A percentile compares a stretch with the other conserved stretches of the same genome.
phyloP scores from a whole-genome alignment of 179 eudicot genomes.

The Amaranthus tricolor region DNA sequence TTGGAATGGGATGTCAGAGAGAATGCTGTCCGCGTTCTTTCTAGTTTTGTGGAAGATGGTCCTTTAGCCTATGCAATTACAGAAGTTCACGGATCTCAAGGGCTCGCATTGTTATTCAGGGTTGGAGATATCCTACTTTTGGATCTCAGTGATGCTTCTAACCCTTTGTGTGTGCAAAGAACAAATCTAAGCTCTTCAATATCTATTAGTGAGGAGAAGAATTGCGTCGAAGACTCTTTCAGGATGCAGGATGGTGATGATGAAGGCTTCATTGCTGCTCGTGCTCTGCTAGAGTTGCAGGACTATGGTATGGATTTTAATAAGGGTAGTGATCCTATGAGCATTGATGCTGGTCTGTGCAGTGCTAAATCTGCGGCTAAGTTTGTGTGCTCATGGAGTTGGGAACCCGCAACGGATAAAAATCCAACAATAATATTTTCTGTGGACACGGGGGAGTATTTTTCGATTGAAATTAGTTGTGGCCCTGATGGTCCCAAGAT shows the following conservation, averaged over 20 bases:
- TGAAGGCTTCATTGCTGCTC: conserved; percentile 94
- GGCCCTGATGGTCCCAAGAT: conserved; percentile 56
- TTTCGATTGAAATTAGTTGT: conserved; percentile 54
- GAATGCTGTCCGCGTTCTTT: conserved; percentile 54
- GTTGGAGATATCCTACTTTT: conserved; percentile 76
- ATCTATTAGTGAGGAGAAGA: conserved; percentile 52
- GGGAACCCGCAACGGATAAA: conserved; percentile 62
- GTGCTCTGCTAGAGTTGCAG: conserved; percentile 83
- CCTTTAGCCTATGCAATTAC: conserved; percentile 68
- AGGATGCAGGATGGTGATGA: conserved; percentile 78
- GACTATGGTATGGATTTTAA: conserved; percentile 49
- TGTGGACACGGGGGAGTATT: conserved; percentile 77
- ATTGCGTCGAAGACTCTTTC: conserved; percentile 50
- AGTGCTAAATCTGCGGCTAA: conserved; percentile 43
- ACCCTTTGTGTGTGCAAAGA: conserved; percentile 69
- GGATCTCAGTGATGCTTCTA: conserved; percentile 79
- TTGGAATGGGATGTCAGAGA: conserved; percentile 72
- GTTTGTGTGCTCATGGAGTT: conserved; percentile 83
- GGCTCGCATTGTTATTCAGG: conserved; percentile 79
- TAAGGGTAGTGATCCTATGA: conserved; percentile 92
- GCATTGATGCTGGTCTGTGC: conserved; percentile 54
- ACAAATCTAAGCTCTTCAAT: conserved; percentile 50
- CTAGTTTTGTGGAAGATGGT: conserved; percentile 75
- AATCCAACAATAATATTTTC: conserved; percentile 72
- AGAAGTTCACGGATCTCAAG: conserved; percentile 77